These are phyloP conservation scores for Lojkania enalia DNA, from an alignment of 2,329 filamentous ascomycete species.

Conservation along the genomic window DNA sequence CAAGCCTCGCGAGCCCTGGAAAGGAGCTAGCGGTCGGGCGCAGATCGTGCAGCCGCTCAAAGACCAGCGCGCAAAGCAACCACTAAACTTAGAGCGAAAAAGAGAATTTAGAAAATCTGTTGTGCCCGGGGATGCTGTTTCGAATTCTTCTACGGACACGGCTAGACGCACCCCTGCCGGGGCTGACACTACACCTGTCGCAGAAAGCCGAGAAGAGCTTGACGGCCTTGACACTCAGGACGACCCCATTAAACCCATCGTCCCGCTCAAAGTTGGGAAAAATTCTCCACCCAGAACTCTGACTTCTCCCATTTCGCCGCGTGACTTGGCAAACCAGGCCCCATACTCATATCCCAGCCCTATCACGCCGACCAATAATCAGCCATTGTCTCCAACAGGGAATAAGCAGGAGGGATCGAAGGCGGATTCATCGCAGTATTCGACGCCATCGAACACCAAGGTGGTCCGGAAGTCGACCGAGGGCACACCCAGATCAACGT, in stretches of 20 bases:
- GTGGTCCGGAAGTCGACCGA: slow-evolving; percentile 24
- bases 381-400: slow-evolving; percentile 16
- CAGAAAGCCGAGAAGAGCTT: slow-evolving; percentile 22
- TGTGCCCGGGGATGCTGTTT: slow-evolving; percentile 20
- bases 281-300: slow-evolving; percentile 40
- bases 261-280: slow-evolving; percentile 48
- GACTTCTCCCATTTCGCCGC: slow-evolving; percentile 37
- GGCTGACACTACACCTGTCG: slow-evolving; percentile 37
- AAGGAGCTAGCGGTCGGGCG: slow-evolving; percentile 70
- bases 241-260: slow-evolving; percentile 47
- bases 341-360: slow-evolving; percentile 35
- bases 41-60: slow-evolving; percentile 66
- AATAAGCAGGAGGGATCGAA: slow-evolving; percentile 17
- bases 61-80: slow-evolving; percentile 61
- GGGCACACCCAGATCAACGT: slow-evolving; percentile 26
- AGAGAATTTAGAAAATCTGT: slow-evolving; percentile 23
- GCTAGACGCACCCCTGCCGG: slow-evolving; percentile 21
- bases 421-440: slow-evolving; percentile 20
- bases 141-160: slow-evolving; percentile 31
- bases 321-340: slow-evolving; percentile 21
- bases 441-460: slow-evolving; percentile 33
- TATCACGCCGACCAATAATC: slow-evolving; percentile 31
- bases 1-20: slow-evolving; percentile 60
- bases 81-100: slow-evolving; percentile 55
- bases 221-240: slow-evolving; percentile 32